Percentiles rank a stretch among this genome's conserved stretches.
These are phyloP conservation scores for Sicyos baderoa DNA, from an alignment of 306 rosid species.

Conservation along the genomic window DNA sequence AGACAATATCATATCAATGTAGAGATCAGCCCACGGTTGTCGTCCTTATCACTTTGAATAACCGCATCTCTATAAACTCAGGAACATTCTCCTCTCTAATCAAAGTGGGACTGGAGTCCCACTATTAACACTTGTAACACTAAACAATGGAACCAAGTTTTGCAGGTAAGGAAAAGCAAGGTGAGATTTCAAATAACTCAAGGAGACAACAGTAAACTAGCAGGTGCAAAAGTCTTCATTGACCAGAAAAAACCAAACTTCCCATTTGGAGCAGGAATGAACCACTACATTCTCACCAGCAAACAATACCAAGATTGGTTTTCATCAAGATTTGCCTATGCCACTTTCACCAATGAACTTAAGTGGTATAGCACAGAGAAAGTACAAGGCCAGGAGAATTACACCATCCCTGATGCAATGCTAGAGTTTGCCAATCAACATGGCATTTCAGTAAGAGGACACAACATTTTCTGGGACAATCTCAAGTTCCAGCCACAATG, in stretches of 20 bases:
- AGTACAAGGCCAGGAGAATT: conserved; percentile 35
- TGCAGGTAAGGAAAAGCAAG: conserved; percentile 47
- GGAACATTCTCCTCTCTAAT: background rate
- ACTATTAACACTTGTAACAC: too few species aligned
- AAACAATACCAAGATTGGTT: conserved; percentile 55
- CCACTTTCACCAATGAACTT: conserved; percentile 64
- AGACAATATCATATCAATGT: too few species aligned
- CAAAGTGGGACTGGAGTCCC: too few species aligned
- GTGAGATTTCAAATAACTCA: conserved; percentile 37
- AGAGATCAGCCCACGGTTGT: too few species aligned
- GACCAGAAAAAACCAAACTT: conserved; percentile 25
- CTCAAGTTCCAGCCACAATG: conserved; percentile 44
- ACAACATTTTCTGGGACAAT: conserved; percentile 66
- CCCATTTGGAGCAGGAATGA: conserved; percentile 57
- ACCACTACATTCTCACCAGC: conserved; percentile 41
- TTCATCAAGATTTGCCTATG: conserved; percentile 46
- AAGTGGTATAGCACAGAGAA: conserved; percentile 62
- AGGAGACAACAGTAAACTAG: conserved; percentile 39
- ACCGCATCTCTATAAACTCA: too few species aligned
- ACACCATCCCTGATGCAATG: conserved; percentile 44
- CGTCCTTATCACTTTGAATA: too few species aligned
- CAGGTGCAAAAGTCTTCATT: conserved; percentile 38
- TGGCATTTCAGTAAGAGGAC: conserved; percentile 49
- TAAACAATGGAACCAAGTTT: background rate
- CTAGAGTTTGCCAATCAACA: conserved; percentile 39